Base-by-base conservation (phyloP, 192 early-diverging fungal genomes). In the Phlyctochytrium bullatum region DNA sequence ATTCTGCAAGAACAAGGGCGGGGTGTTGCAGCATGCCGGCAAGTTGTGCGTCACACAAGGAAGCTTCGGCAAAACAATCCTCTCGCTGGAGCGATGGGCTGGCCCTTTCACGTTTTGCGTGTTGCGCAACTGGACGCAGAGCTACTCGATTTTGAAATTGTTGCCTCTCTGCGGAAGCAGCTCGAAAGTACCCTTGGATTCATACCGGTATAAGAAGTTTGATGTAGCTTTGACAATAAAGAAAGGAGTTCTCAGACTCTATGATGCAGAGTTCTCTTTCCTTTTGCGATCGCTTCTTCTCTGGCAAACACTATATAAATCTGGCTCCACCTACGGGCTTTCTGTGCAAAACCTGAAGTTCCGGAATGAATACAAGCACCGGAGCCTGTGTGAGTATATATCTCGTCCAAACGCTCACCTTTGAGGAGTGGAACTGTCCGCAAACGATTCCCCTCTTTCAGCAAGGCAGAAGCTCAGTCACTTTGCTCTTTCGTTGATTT, bases 41-140 rank as follows among this genome's bases (percentile, higher is more conserved):
- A n/a, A n/a, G n/a, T n/a, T n/a, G n/a, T n/a, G n/a, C n/a, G n/a
- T n/a, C n/a, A n/a, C n/a, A n/a, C n/a, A n/a, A n/a, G n/a, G n/a
- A n/a, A n/a, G n/a, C n/a, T n/a, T n/a, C n/a, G n/a, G n/a, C n/a
- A n/a, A n/a, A n/a, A n/a, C n/a, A n/a, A n/a, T n/a, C n/a, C n/a
- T n/a, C n/a, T n/a, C n/a, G n/a, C n/a, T n/a, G n/a, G n/a, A n/a
- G n/a, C n/a, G n/a, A n/a, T n/a, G n/a, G n/a, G n/a, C n/a, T n/a
- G n/a, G n/a, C n/a, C n/a, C n/a, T n/a, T n/a, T n/a, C n/a, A n/a
- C n/a, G n/a, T 47, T 47, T 47, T 89, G 77, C 85, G 92, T 27
- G 92, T 93, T 34, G 85, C 86, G 65, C 92, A 95, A 71, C 78
- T 95, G 6, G 93, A 95, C 75, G 86, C 91, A 1, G 89, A 91